These are phyloP conservation scores for Silybum marianum DNA, from an alignment of 129 eudicot species.

Conservation along the genomic window DNA sequence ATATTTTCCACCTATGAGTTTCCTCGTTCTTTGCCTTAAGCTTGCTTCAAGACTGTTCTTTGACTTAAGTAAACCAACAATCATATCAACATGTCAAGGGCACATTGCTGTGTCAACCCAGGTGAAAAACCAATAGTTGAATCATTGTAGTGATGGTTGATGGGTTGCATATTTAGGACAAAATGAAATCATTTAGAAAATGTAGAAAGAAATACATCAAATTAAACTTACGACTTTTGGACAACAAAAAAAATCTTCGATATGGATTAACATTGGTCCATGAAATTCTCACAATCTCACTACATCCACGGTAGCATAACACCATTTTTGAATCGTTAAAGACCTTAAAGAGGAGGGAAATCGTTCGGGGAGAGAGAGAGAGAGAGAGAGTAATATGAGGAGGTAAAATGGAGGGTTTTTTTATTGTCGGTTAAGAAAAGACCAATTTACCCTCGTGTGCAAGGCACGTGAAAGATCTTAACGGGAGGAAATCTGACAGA, in stretches of 20 bases:
- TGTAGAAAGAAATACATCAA: neutral
- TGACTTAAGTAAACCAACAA: neutral
- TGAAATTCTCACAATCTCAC: neutral
- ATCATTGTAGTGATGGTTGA: neutral
- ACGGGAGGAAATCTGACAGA: too few species aligned
- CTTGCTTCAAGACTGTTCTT: neutral
- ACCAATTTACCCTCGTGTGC: too few species aligned
- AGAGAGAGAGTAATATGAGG: neutral
- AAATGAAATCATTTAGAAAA: neutral
- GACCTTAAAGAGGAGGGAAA: neutral
- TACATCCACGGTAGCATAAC: neutral
- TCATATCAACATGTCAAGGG: neutral
- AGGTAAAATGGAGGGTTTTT: too few species aligned
- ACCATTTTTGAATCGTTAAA: neutral
- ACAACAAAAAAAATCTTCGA: too few species aligned
- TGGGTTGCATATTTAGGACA: neutral
- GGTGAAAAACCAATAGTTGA: neutral
- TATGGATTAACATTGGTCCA: neutral
- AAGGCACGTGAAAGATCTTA: too few species aligned
- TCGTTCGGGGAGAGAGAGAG: neutral
- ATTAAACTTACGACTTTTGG: neutral
- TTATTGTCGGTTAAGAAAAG: too few species aligned
- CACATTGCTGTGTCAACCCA: neutral
- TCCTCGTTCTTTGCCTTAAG: neutral
- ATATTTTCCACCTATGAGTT: neutral